Base-by-base conservation (phyloP, 345 rosid species). In the Stellera chamaejasme region DNA sequence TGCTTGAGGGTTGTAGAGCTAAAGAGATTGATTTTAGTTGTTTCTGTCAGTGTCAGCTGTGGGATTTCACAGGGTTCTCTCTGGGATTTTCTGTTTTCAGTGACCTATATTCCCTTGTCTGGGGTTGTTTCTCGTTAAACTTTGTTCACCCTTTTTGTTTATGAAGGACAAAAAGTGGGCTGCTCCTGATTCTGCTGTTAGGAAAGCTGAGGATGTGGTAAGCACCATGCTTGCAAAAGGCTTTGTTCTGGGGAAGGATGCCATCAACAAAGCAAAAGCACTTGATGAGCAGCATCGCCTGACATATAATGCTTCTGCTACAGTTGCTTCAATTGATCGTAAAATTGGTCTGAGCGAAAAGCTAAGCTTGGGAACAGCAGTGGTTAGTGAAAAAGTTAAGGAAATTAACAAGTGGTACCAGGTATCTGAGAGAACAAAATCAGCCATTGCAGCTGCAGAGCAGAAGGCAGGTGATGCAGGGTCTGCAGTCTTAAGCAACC, bases 191-290 rank as follows among this genome's bases (percentile, higher is more conserved):
- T 59, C 74, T 43, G 63, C 65, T 8, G 65, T 72, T n/a, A 59
- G 43, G 55, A 81, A 64, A 74, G 84, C 82, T 39, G 84, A 76
- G 68, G 82, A 78, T 26, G 68, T 76, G 52, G 78, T 81, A n/a
- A 81, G 79, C 67, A 69, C 66, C 26, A 74, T 78, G 87, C 72
- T 81, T 19, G 82, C 83, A 12, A 72, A 64, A 64, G 83, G 87
- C 16, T 78, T 61, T 60, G 69, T 74, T 49, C 68, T 81, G 60
- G 81, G 82, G 45, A 81, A 78, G 65, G 82, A 81, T 54, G 83
- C 81, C 12, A 12, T 81, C 53, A 61, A 51, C 55, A 74, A 61
- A 63, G 80, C 77, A 48, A 81, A 70, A 56, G 42, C 77, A 11
- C 62, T 81, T 10, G 82, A 81, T 48, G 87, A 78, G 47, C 73